These are phyloP conservation scores for Salisapilia sapeloensis DNA, from an alignment of 352 stramenopile species.

Conservation along the genomic window DNA sequence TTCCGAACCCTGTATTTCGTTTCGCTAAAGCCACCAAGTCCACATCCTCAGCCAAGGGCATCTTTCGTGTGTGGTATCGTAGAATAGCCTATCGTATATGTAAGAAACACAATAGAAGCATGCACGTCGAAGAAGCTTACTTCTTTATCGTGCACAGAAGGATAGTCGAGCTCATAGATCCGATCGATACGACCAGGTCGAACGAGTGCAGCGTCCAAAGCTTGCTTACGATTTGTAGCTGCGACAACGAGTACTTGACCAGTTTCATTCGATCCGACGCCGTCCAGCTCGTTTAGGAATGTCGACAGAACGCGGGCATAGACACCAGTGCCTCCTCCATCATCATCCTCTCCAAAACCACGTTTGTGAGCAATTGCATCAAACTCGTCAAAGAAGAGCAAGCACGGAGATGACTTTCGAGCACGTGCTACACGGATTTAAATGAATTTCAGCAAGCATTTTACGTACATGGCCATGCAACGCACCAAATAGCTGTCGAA, in stretches of 20 bases:
- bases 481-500: slow-evolving; percentile 67
- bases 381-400: slow-evolving; percentile 80
- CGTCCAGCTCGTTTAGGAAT: slow-evolving; percentile 78
- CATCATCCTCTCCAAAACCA: slow-evolving; percentile 21
- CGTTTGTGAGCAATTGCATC: slow-evolving; percentile 69
- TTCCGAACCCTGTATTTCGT: slow-evolving; percentile 16
- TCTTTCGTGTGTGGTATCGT: slow-evolving; percentile 32
- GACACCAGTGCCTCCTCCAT: slow-evolving; percentile 26
- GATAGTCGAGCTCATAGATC: slow-evolving; percentile 31
- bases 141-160: slow-evolving; percentile 17
- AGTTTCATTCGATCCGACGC: slow-evolving; percentile 19
- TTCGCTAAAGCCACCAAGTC: slow-evolving; percentile 19
- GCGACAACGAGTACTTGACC: slow-evolving; percentile 49
- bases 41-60: slow-evolving; percentile 46
- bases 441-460: slow-evolving; percentile 1
- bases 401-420: slow-evolving; percentile 43
- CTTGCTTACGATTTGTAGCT: slow-evolving; percentile 51
- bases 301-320: slow-evolving; percentile 70
- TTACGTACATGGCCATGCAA: neutral
- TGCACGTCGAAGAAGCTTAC: slow-evolving; percentile 4
- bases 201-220: slow-evolving; percentile 53
- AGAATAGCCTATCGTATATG: slow-evolving; percentile 36
- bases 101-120: slow-evolving; percentile 2
- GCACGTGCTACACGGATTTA: slow-evolving; percentile 22
- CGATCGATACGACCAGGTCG: slow-evolving; percentile 72